Evolutionary conservation across 2,329 filamentous ascomycete genomes (phyloP).

Genomic region (Aplosporella prunicola): DNA sequence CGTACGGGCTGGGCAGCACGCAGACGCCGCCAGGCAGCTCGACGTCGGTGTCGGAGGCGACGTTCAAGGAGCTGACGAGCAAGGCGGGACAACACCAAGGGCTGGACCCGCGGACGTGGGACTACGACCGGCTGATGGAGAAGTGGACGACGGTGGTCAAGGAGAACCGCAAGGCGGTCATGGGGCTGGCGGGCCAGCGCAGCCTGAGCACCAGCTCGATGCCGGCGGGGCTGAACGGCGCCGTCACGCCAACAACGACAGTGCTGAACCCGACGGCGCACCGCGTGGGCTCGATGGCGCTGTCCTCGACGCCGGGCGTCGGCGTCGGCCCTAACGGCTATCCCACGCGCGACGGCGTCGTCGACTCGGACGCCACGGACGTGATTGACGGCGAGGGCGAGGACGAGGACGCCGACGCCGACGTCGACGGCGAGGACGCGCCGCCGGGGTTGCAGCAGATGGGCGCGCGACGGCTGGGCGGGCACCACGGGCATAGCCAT

Average conservation of each 20-base stretch:
- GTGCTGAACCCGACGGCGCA: conserved; percentile 1
- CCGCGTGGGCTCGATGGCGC: conserved; percentile 1
- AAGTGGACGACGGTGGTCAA: conserved; percentile 30
- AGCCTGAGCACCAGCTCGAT: conserved; percentile 15
- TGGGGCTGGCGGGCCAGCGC: conserved; percentile 28
- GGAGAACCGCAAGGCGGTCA: conserved; percentile 19
- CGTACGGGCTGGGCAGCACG: conserved; percentile 11
- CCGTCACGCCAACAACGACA: neutral
- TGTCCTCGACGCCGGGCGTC: neutral
- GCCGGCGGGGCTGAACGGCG: conserved; percentile 1
- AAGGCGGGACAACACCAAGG: conserved; percentile 18
- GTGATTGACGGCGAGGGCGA: conserved; percentile 6
- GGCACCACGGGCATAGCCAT: conserved; percentile 3
- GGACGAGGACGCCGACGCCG: conserved; percentile 7
- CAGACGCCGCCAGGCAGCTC: conserved; percentile 21
- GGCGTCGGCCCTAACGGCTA: conserved; percentile 2
- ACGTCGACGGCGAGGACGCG: conserved; percentile 10
- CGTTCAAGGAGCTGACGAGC: conserved; percentile 30
- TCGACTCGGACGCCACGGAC: conserved; percentile 9
- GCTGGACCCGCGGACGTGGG: conserved; percentile 31
- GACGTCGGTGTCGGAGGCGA: conserved; percentile 27
- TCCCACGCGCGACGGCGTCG: conserved; percentile 1
- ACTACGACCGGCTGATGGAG: conserved; percentile 32
- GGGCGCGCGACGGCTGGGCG: too few relatives aligned
- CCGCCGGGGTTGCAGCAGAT: neutral